These are phyloP conservation scores for Syncephalis fuscata DNA, from an alignment of 371 early-diverging fungal species.

Conservation along the genomic window DNA sequence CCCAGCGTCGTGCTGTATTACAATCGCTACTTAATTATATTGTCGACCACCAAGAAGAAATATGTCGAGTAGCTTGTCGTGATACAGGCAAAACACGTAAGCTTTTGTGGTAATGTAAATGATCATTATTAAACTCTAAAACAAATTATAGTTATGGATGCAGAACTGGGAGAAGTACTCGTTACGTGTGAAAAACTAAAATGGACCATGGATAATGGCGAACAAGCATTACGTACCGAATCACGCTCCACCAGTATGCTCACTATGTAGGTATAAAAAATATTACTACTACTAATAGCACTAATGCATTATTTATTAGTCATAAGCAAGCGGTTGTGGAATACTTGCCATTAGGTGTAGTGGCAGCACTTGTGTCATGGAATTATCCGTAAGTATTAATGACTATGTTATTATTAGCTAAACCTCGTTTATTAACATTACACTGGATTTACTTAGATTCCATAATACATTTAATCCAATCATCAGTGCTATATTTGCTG, in stretches of 20 bases:
- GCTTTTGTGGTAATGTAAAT: conserved; percentile 5
- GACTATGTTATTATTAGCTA: too few species aligned
- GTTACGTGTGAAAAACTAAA: conserved; percentile 63
- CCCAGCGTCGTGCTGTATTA: conserved; percentile 55
- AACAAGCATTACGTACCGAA: conserved; percentile 42
- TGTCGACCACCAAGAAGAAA: conserved; percentile 56
- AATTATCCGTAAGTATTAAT: conserved; percentile 44
- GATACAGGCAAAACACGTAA: conserved; percentile 72
- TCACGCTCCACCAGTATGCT: conserved; percentile 49
- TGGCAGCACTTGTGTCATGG: conserved; percentile 65
- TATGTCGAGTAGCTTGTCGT: conserved; percentile 56
- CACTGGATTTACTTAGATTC: conserved; percentile 24
- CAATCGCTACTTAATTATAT: conserved; percentile 51
- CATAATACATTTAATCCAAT: conserved; percentile 70
- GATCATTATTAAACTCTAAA: neutral
- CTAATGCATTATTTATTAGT: too few species aligned
- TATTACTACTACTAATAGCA: too few species aligned
- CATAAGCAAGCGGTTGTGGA: conserved; percentile 57
- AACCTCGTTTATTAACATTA: too few species aligned
- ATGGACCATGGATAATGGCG: conserved; percentile 72
- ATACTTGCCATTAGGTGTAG: conserved; percentile 68
- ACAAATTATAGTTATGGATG: conserved; percentile 46
- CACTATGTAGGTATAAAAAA: too few species aligned
- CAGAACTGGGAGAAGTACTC: conserved; percentile 67
- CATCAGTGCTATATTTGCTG: conserved; percentile 69